phyloP scores from a whole-genome alignment of 2,329 filamentous ascomycete genomes.

The Apiospora phragmitis region DNA sequence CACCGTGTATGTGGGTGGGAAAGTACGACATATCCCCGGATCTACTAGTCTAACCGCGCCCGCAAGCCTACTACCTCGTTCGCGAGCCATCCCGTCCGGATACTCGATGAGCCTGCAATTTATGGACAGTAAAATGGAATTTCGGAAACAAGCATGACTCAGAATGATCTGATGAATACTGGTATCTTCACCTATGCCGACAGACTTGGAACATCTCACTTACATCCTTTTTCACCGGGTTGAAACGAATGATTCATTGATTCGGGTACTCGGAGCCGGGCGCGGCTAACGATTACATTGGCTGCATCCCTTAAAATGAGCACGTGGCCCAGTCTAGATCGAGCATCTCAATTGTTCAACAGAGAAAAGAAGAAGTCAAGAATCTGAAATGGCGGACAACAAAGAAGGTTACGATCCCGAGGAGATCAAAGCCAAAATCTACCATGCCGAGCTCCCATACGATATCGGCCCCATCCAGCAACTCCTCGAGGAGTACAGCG shows the following conservation, averaged over 20 bases:
- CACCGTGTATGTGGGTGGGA: too few relatives aligned
- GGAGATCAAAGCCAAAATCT: not conserved
- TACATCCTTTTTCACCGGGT: too few relatives aligned
- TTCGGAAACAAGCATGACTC: not conserved
- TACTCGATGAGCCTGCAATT: not conserved
- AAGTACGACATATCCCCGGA: too few relatives aligned
- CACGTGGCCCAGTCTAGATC: not conserved
- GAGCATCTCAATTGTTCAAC: not conserved
- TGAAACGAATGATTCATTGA: too few relatives aligned
- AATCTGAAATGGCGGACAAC: not conserved
- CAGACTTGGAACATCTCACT: not conserved
- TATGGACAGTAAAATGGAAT: not conserved
- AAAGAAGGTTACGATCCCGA: not conserved
- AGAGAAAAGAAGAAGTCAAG: too few relatives aligned
- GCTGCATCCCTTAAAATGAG: not conserved
- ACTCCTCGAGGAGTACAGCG: constrained; percentile 31
- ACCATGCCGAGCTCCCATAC: constrained; percentile 23
- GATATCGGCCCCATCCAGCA: constrained; percentile 27
- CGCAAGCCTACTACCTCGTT: not conserved
- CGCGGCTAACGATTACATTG: not conserved
- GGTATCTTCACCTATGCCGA: not conserved
- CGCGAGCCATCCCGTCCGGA: not conserved
- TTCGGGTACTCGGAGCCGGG: not conserved
- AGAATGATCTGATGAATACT: not conserved
- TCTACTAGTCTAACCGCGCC: too few relatives aligned